Conservation (phyloP, 1,284 basidiomycete genomes). For the Trichosporon sp. region DNA sequence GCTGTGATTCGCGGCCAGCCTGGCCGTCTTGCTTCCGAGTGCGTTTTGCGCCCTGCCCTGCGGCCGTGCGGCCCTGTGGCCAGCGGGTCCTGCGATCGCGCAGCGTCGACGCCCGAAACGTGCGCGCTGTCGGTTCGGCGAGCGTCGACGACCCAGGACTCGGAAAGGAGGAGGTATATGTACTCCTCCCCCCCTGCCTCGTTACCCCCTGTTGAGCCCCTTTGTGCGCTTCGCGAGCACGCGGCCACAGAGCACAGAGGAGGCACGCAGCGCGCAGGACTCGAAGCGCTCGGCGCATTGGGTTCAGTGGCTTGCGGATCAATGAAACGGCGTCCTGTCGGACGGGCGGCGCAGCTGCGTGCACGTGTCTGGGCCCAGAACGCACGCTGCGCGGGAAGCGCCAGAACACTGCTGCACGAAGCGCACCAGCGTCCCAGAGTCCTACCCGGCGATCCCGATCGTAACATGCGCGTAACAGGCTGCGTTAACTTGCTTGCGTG, state of each 20-base stretch:
- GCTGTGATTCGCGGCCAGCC: not conserved
- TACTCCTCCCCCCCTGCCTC: too few relatives aligned
- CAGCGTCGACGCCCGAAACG: too few relatives aligned
- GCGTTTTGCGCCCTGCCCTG: too few relatives aligned
- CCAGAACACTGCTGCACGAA: not conserved
- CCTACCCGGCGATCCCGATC: constrained; percentile 3
- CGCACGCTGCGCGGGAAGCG: not conserved
- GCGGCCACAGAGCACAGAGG: not conserved
- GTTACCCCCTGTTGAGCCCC: too few relatives aligned
- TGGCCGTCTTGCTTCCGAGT: not conserved
- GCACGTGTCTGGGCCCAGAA: not conserved
- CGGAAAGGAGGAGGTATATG: not conserved
- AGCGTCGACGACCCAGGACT: not conserved
- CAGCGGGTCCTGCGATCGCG: too few relatives aligned
- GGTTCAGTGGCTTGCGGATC: not conserved
- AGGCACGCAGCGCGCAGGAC: not conserved
- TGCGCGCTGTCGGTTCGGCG: not conserved
- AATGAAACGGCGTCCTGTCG: not conserved
- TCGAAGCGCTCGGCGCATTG: not conserved
- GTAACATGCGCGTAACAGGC: not conserved
- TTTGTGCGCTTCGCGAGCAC: too few relatives aligned
- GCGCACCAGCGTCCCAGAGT: not conserved
- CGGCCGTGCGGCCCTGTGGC: too few relatives aligned
- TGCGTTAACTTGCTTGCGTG: too few relatives aligned
- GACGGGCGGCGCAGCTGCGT: not conserved